Percentiles rank a stretch among this genome's conserved stretches.
Conservation (phyloP, 148 eudicot genomes). For the Hydrangea macrophylla region DNA sequence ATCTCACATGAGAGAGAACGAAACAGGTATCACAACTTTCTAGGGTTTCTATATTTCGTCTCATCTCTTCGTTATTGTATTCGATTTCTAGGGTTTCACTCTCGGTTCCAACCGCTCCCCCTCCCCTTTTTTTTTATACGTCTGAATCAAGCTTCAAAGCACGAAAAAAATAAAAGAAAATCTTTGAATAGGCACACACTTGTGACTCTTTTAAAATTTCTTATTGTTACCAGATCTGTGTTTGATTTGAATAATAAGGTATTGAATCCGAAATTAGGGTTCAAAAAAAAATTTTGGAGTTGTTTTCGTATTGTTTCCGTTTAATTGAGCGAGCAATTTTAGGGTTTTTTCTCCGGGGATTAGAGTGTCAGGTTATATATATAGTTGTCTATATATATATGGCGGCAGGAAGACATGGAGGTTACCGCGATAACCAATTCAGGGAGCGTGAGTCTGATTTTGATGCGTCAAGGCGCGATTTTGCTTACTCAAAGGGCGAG, state of each 20-base stretch:
- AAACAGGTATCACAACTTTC: background rate
- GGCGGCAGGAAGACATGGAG: conserved; percentile 75
- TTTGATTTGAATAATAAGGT: conserved; percentile 1
- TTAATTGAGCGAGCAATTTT: background rate
- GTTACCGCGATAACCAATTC: conserved; percentile 41
- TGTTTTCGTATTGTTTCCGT: conserved; percentile 2
- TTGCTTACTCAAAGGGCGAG: conserved; percentile 34
- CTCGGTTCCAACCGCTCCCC: no score
- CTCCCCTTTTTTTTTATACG: no score
- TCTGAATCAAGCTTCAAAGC: no score
- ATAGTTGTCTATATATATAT: no score
- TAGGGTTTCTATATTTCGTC: conserved; percentile 3
- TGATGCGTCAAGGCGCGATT: conserved; percentile 35
- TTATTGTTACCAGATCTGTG: conserved; percentile 7
- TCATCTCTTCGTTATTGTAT: background rate
- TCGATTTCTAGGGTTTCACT: conserved; percentile 15
- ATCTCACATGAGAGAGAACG: background rate
- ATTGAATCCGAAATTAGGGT: background rate
- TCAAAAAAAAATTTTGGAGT: background rate
- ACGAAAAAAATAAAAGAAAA: background rate
- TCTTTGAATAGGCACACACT: background rate
- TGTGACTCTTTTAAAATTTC: background rate
- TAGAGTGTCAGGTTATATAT: background rate
- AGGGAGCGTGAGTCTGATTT: conserved; percentile 50
- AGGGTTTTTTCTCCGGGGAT: background rate